These are phyloP conservation scores for Chaetomiaceae sp. DNA, from an alignment of 2,329 filamentous ascomycete species.

Conservation along the genomic window DNA sequence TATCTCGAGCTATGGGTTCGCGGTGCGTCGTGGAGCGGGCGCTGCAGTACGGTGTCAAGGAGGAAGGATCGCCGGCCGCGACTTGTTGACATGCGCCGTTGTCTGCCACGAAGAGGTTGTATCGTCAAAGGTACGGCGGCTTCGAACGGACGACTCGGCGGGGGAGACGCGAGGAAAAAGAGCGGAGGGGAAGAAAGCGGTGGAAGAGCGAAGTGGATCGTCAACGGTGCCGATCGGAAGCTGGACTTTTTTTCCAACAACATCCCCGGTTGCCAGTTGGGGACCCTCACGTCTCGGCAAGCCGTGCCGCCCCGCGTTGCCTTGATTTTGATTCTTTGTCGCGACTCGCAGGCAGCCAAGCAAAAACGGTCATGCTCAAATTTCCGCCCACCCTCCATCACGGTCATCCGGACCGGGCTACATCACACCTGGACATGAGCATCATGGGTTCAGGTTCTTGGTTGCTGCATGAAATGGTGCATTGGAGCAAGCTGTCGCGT, in stretches of 20 bases:
- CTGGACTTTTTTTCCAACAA: neutral
- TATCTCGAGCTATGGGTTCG: neutral
- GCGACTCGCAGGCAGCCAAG: neutral
- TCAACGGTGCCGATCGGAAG: constrained; percentile 4
- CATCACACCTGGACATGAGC: too few species aligned
- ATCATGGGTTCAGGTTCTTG: too few species aligned
- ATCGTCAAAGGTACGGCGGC: neutral
- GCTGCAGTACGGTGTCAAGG: neutral
- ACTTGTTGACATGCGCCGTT: constrained; percentile 2
- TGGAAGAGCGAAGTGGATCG: constrained; percentile 10
- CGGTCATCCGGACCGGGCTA: neutral
- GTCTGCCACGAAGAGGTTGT: neutral
- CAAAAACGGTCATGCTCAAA: neutral
- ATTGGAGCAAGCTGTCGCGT: too few species aligned
- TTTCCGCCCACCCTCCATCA: constrained; percentile 1
- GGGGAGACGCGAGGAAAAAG: neutral
- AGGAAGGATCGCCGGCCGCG: neutral
- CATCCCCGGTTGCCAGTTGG: neutral
- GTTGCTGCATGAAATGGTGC: too few species aligned
- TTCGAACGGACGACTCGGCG: neutral
- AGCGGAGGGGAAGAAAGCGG: constrained; percentile 7
- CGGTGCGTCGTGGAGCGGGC: neutral
- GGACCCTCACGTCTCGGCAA: neutral
- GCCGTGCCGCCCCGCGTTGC: neutral
- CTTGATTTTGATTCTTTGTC: neutral